These are phyloP conservation scores for Quercus lobata DNA, from an alignment of 331 rosid genomes.

Conservation along the genomic window DNA sequence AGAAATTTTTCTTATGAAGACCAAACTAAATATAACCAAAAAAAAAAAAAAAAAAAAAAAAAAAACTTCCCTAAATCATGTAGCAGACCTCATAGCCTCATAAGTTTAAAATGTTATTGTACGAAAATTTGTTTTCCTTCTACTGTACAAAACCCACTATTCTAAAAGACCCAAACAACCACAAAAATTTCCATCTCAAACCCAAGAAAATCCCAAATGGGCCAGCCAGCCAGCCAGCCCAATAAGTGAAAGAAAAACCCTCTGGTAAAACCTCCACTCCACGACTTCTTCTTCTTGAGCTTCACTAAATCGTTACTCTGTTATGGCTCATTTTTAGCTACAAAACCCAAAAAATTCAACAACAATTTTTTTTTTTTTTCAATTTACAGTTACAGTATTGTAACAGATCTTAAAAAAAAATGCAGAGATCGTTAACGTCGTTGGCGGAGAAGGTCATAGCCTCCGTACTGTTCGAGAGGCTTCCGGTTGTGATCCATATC, in stretches of 20 bases:
- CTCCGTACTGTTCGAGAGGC: constrained; percentile 87
- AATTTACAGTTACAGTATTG: neutral
- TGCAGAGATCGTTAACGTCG: constrained; percentile 46
- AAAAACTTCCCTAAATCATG: no score
- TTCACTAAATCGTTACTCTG: neutral
- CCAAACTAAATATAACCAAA: no score
- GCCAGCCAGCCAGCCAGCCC: neutral
- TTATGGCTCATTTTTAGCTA: neutral
- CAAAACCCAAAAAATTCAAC: neutral
- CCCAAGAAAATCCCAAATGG: neutral
- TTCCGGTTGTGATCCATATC: constrained; percentile 77
- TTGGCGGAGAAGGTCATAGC: constrained; percentile 72
- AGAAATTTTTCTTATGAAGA: no score
- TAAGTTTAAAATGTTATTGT: no score
- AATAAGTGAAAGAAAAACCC: neutral
- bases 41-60: no score
- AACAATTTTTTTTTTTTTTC: no score
- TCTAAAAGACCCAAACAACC: no score
- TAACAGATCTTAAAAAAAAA: constrained; percentile 9
- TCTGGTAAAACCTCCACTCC: neutral
- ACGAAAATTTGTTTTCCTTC: no score
- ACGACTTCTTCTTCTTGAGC: neutral
- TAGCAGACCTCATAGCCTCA: no score
- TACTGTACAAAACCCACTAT: no score
- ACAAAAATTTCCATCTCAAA: neutral